Evolutionary conservation across 164 flowering plant genomes (phyloP), one percentile per base, ranked within the genome.

Genomic region (Aristolochia contorta): DNA sequence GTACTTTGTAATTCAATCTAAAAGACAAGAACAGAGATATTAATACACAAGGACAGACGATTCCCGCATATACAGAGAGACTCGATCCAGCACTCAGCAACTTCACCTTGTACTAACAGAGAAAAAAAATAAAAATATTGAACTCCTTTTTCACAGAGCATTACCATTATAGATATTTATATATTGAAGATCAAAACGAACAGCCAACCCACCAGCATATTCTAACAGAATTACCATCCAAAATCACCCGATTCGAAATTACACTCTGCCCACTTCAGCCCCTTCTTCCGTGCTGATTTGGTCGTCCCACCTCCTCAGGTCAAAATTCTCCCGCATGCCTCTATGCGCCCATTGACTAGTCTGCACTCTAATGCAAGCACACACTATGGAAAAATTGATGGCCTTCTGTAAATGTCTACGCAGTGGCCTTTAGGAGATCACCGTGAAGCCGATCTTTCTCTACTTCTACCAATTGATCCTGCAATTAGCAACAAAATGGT

Each of bases 321-420:
- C 57, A 53, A 57, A 57, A 71, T 66, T 62, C 54, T 55, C 30
- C 50, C 60, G 51, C 69, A 64, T 58, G 61, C 43, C 43, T 37
- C 43, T 37, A 37, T 37, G 69, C 66, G 69, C 65, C 41, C 30
- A 32, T 32, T 50, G 45, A 66, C 65, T 67, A 61, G 59, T 68
- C 72, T 67, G 75, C 66, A 61, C 69, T 69, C 71, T 74, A 71
- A 65, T 62, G 71, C 77, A 75, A 80, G 75, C 77, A 77, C 74
- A 67, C 80, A 77, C 79, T 58, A 79, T 65, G 59, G 74, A 72
- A 70, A 67, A 66, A 56, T 71, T 49, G 61, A 74, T 67, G 70
- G 59, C 68, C 59, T 68, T 67, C 75, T 60, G 52, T 46, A 64
- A 43, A 60, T 30, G 60, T 51, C 54, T 62, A 63, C 67, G 3